A percentile compares a stretch with the other conserved stretches of the same genome.
phyloP scores from a whole-genome alignment of 2,329 filamentous ascomycete species.

The Cladosporium halotolerans region DNA sequence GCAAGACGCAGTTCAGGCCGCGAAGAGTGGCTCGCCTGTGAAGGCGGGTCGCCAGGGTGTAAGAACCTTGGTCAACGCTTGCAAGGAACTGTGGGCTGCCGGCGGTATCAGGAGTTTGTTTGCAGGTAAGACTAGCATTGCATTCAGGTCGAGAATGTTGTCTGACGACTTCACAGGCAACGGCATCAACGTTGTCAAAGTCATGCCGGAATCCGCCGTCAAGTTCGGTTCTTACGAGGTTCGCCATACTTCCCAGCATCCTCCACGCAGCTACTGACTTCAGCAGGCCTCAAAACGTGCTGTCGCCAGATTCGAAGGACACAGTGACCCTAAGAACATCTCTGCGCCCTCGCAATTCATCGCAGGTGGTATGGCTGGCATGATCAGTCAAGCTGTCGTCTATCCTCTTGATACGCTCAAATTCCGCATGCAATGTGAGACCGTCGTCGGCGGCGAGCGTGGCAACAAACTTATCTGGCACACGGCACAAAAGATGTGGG shows the following conservation, averaged over 20 bases:
- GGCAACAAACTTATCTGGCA: slow-evolving; percentile 77
- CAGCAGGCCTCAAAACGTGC: slow-evolving; percentile 72
- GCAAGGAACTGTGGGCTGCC: slow-evolving; percentile 73
- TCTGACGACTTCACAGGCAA: slow-evolving; percentile 58
- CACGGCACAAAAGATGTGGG: slow-evolving; percentile 82
- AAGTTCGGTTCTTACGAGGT: slow-evolving; percentile 96
- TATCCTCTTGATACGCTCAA: slow-evolving; percentile 87
- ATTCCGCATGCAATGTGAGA: slow-evolving; percentile 88
- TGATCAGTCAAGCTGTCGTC: slow-evolving; percentile 92
- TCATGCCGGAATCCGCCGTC: slow-evolving; percentile 97
- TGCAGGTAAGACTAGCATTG: slow-evolving; percentile 60
- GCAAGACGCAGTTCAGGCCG: slow-evolving; percentile 56
- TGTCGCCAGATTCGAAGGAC: slow-evolving; percentile 80
- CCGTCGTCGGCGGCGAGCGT: slow-evolving; percentile 73
- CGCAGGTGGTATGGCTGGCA: slow-evolving; percentile 83
- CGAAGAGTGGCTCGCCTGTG: slow-evolving; percentile 63
- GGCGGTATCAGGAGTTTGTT: slow-evolving; percentile 87
- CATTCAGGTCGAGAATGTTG: not conserved
- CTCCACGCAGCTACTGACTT: not conserved
- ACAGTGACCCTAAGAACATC: slow-evolving; percentile 72
- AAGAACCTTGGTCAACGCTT: slow-evolving; percentile 64
- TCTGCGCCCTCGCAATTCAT: slow-evolving; percentile 82
- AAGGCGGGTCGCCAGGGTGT: slow-evolving; percentile 60
- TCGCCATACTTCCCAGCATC: slow-evolving; percentile 7
- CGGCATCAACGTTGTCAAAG: slow-evolving; percentile 91